Base-by-base conservation (phyloP, 768 basidiomycete species). In the Tricholoma matsutake region DNA sequence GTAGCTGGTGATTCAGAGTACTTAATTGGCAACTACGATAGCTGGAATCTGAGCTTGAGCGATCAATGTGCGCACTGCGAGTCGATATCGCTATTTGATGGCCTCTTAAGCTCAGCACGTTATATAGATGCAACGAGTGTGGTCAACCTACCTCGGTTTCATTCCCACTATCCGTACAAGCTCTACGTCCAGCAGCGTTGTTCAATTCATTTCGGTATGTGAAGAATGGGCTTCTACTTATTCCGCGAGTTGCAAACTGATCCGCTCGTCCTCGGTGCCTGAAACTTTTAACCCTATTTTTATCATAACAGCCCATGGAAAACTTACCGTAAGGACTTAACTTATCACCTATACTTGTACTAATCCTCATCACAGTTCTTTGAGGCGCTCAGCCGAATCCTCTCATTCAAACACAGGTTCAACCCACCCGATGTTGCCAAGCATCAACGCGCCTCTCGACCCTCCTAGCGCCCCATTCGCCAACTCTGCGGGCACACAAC, bases 311-410 rank as follows among this genome's bases (percentile, higher is more conserved):
- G 22, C 45, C 25, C 13, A 31, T 53, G 28, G 51, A 31, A 18
- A 53, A 3, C 16, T 32, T 10, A 4, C 5, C 28, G 51, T 53
- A n/a, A 53, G 31, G 0, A n/a, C 29, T 9, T 29, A 32, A 8
- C 11, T 16, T 2, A n/a, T n/a, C 25, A 32, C n/a, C 13, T 6
- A 32, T 16, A 8, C 29, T 16, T 31, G 9, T 10, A n/a, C 13
- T 29, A 32, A 31, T 53, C 29, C n/a, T 18, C 18, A 10, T 5
- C 7, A 31, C 58, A 69, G 68, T 25, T 58, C 49, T 35, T 67
- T 63, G 29, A 67, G 68, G 45, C 62, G 60, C n/a, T 66, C 66
- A 39, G 65, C 64, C 35, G n/a, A 65, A 35, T 69, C 68, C 45
- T 66, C 65, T 34, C 59, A 60, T 16, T 69, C 68, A 34, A 66